These are phyloP conservation scores for Trichoderma orchidacearum DNA, from an alignment of 495 filamentous ascomycete genomes.

Conservation along the genomic window DNA sequence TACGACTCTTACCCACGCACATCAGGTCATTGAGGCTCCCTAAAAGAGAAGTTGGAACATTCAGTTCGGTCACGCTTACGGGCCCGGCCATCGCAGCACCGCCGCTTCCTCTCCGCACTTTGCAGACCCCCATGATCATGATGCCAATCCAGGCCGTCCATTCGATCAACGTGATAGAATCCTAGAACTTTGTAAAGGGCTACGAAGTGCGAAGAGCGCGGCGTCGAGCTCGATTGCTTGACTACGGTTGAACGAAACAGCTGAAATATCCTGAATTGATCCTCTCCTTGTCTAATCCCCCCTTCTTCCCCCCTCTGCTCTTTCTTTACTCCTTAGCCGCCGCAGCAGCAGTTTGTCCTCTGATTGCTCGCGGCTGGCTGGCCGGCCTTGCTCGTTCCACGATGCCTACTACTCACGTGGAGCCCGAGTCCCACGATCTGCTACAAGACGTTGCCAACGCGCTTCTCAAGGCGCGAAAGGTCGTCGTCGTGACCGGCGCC, in stretches of 20 bases:
- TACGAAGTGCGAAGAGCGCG: background rate
- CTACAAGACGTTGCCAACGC: slow-evolving; percentile 48
- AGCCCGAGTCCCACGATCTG: slow-evolving; percentile 29
- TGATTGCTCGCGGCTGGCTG: background rate
- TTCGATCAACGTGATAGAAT: background rate
- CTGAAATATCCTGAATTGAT: too few species aligned
- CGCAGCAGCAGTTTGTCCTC: background rate
- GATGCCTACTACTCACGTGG: slow-evolving; percentile 44
- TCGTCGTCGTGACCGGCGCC: slow-evolving; percentile 55
- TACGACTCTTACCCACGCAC: background rate
- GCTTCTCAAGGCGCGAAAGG: slow-evolving; percentile 45
- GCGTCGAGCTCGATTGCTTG: background rate
- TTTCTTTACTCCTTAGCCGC: background rate
- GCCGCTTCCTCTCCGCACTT: background rate
- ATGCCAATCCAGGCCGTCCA: background rate
- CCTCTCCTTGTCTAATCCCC: too few species aligned
- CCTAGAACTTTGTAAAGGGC: background rate
- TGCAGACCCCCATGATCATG: background rate
- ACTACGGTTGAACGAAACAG: background rate
- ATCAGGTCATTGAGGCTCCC: background rate
- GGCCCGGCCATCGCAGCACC: background rate
- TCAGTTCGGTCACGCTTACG: background rate
- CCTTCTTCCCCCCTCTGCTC: background rate
- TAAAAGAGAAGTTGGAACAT: background rate
- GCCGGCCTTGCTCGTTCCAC: slow-evolving; percentile 3